Percentiles rank a stretch among this genome's conserved stretches.
Evolutionary conservation across 805 yeast genomes (phyloP).

Genomic region (Hanseniaspora valbyensis): DNA sequence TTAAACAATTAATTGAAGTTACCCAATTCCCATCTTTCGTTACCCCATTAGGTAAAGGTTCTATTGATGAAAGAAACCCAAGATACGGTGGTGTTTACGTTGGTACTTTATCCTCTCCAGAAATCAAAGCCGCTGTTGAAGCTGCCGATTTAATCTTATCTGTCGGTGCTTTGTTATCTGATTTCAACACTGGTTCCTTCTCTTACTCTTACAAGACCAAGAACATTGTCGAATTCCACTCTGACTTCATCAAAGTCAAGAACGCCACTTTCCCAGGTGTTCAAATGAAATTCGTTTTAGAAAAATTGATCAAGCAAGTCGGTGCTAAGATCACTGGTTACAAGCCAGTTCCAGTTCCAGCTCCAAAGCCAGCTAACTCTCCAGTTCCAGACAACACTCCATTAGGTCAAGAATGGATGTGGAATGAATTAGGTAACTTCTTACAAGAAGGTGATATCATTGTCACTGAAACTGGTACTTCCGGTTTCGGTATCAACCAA

Average conservation of each 20-base stretch:
- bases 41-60: constrained; percentile 86
- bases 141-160: constrained; percentile 63
- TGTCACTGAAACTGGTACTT: constrained; percentile 64
- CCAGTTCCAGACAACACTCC: constrained; percentile 35
- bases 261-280: constrained; percentile 62
- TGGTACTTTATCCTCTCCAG: constrained; percentile 67
- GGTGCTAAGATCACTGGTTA: constrained; percentile 34
- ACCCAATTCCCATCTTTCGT: constrained; percentile 75
- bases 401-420: constrained; percentile 55
- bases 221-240: constrained; percentile 69
- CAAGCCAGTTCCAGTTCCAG: constrained; percentile 47
- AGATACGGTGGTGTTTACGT: constrained; percentile 79
- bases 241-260: constrained; percentile 60
- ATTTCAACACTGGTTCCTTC: constrained; percentile 84
- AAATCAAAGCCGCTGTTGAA: constrained; percentile 61
- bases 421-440: constrained; percentile 56
- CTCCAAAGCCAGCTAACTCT: constrained; percentile 34
- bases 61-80: constrained; percentile 58
- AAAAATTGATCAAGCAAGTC: constrained; percentile 33
- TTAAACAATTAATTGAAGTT: constrained; percentile 46
- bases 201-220: constrained; percentile 64
- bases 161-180: constrained; percentile 74
- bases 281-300: constrained; percentile 52
- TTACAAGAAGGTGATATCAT: constrained; percentile 56
- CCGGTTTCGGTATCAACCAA: constrained; percentile 60